These are phyloP conservation scores for Pichiaceae sp. DNA, from an alignment of 1,139 yeast genomes.

Conservation along the genomic window DNA sequence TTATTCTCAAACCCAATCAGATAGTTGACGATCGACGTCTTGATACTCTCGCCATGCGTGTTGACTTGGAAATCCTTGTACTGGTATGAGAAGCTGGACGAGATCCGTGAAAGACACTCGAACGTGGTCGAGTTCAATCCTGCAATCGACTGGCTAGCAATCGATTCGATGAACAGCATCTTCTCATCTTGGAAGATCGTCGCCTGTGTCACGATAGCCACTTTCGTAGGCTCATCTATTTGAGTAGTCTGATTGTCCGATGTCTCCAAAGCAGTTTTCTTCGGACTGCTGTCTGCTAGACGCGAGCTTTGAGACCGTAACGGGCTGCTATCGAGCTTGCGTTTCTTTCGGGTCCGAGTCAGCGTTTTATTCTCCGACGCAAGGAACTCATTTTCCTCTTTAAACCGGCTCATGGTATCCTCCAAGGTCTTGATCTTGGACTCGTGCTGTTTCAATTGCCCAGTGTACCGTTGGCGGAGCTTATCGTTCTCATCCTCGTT, in stretches of 20 bases:
- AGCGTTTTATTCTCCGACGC: slow-evolving; percentile 30
- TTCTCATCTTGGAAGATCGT: slow-evolving; percentile 30
- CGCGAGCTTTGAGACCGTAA: too few relatives aligned
- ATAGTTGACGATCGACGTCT: slow-evolving; percentile 24
- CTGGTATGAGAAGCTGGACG: slow-evolving; percentile 29
- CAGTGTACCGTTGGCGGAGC: slow-evolving; percentile 29
- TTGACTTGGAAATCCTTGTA: slow-evolving; percentile 24
- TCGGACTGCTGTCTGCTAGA: too few relatives aligned
- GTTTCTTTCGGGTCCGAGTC: slow-evolving; percentile 9
- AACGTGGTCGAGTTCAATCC: slow-evolving; percentile 44
- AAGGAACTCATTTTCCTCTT: slow-evolving; percentile 66
- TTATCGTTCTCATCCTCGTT: slow-evolving; percentile 37
- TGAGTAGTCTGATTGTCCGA: not conserved
- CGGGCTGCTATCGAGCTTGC: not conserved
- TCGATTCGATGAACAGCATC: slow-evolving; percentile 29
- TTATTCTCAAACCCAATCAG: slow-evolving; percentile 33
- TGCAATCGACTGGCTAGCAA: slow-evolving; percentile 31
- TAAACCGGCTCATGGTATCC: slow-evolving; percentile 43
- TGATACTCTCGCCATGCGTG: slow-evolving; percentile 23
- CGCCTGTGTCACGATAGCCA: slow-evolving; percentile 22
- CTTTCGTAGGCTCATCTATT: slow-evolving; percentile 3
- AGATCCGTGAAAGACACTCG: slow-evolving; percentile 39
- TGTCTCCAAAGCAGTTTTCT: not conserved
- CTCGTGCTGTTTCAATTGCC: slow-evolving; percentile 28
- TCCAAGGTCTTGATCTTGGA: slow-evolving; percentile 35